Evolutionary conservation across 352 stramenopile genomes (phyloP).

Genomic region (Phytopythium helicoides): DNA sequence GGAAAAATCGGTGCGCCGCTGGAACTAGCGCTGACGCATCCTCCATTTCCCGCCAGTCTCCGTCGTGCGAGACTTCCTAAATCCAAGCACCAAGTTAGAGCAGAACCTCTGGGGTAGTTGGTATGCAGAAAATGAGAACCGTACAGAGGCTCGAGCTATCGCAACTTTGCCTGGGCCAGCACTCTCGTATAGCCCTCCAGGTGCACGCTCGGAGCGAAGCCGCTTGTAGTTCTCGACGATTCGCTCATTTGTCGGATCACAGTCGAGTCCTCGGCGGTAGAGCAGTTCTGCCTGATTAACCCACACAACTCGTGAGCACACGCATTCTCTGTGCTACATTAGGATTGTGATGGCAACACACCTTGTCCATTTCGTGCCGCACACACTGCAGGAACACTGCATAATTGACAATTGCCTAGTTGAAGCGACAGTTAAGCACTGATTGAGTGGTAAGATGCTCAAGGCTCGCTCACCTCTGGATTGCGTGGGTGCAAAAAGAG

Average conservation of each 20-base stretch:
- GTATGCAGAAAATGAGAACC: background rate
- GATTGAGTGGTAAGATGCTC: too few species aligned
- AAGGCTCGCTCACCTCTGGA: slow-evolving; percentile 27
- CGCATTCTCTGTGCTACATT: too few species aligned
- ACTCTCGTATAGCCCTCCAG: slow-evolving; percentile 43
- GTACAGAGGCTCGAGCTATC: slow-evolving; percentile 32
- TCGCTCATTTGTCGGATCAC: slow-evolving; percentile 41
- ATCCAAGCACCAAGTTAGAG: background rate
- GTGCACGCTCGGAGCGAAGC: slow-evolving; percentile 47
- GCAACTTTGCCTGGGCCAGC: slow-evolving; percentile 52
- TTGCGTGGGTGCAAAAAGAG: slow-evolving; percentile 52
- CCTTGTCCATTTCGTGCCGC: slow-evolving; percentile 54
- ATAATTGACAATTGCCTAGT: slow-evolving; percentile 59
- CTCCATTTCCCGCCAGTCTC: slow-evolving; percentile 45
- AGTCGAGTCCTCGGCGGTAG: slow-evolving; percentile 60
- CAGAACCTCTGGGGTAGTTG: background rate
- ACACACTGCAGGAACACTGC: slow-evolving; percentile 62
- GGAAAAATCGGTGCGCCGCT: slow-evolving; percentile 41
- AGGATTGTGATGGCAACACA: slow-evolving; percentile 9
- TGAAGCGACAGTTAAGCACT: too few species aligned
- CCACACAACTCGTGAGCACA: too few species aligned
- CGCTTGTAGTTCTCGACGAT: slow-evolving; percentile 62
- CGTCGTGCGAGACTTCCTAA: slow-evolving; percentile 19
- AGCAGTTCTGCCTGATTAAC: slow-evolving; percentile 46
- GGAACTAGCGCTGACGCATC: slow-evolving; percentile 22